These are phyloP conservation scores for Dothistroma septosporum DNA, from an alignment of 2,329 filamentous ascomycete genomes.

Conservation along the genomic window DNA sequence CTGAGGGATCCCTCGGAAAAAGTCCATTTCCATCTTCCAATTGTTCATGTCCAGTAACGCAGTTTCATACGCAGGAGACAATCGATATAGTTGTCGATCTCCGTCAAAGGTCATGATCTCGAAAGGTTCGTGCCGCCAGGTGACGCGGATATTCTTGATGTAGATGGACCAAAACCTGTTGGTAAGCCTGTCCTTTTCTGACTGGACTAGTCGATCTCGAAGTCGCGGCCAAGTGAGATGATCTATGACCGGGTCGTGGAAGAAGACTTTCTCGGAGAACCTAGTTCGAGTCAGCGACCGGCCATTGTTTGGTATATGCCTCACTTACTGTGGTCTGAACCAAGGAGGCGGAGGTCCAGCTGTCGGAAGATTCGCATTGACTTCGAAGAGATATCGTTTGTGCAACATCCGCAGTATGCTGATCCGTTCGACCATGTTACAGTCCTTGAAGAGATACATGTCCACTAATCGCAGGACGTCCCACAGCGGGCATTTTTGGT, in stretches of 20 bases:
- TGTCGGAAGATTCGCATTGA: constrained; percentile 18
- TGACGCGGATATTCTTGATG: constrained; percentile 18
- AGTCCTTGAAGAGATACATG: constrained; percentile 22
- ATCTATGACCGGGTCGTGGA: constrained; percentile 24
- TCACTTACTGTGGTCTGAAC: constrained; percentile 22
- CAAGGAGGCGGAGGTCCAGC: constrained; percentile 21
- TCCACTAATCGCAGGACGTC: constrained; percentile 22
- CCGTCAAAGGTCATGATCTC: constrained; percentile 16
- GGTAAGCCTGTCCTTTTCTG: constrained; percentile 18
- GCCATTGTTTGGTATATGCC: neutral
- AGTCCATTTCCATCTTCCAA: constrained; percentile 24
- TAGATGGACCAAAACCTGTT: constrained; percentile 23
- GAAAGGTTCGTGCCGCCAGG: constrained; percentile 21
- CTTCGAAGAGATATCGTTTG: constrained; percentile 22
- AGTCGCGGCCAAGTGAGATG: constrained; percentile 23
- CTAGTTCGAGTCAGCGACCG: constrained; percentile 12
- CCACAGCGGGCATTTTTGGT: constrained; percentile 23
- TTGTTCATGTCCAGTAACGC: constrained; percentile 21
- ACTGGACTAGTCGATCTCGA: constrained; percentile 18
- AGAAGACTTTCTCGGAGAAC: constrained; percentile 20
- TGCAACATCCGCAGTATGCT: constrained; percentile 23
- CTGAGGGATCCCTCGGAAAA: constrained; percentile 22
- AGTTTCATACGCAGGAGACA: constrained; percentile 17
- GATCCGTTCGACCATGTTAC: constrained; percentile 21
- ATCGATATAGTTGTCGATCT: constrained; percentile 16